phyloP scores from a whole-genome alignment of 805 yeast genomes.

The Yarrowia deformans region DNA sequence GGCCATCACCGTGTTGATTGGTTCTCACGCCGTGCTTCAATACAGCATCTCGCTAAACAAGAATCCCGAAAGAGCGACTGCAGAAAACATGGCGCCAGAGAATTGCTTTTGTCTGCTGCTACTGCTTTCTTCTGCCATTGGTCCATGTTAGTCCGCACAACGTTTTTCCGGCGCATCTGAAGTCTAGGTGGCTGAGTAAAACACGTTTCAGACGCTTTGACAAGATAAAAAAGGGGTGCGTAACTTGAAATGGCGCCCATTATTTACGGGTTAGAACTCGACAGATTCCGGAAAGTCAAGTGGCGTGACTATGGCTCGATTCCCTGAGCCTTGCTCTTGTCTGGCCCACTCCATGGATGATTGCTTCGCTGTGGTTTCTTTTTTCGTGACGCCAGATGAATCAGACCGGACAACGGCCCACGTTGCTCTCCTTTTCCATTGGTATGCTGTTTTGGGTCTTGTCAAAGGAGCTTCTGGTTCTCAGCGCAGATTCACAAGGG shows the following conservation, averaged over 20 bases:
- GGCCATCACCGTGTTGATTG: slow-evolving; percentile 22
- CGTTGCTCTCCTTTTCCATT: neutral
- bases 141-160: neutral
- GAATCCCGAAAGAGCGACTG: slow-evolving; percentile 4
- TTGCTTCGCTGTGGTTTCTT: neutral
- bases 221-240: neutral
- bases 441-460: neutral
- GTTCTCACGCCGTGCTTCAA: slow-evolving; percentile 1
- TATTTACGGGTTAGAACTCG: neutral
- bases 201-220: neutral
- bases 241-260: neutral
- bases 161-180: neutral
- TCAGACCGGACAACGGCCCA: neutral
- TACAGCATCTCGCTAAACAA: slow-evolving; percentile 18
- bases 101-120: neutral
- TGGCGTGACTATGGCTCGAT: neutral
- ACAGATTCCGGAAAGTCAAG: neutral
- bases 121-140: neutral
- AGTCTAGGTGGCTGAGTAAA: neutral
- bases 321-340: neutral
- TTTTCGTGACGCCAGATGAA: neutral
- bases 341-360: neutral
- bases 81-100: slow-evolving; percentile 18
- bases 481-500: neutral
- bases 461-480: neutral